Percentiles rank a stretch among this genome's conserved stretches.
Evolutionary conservation across 495 filamentous ascomycete genomes (phyloP).

Genomic region (Hypoxylon cercidicola): DNA sequence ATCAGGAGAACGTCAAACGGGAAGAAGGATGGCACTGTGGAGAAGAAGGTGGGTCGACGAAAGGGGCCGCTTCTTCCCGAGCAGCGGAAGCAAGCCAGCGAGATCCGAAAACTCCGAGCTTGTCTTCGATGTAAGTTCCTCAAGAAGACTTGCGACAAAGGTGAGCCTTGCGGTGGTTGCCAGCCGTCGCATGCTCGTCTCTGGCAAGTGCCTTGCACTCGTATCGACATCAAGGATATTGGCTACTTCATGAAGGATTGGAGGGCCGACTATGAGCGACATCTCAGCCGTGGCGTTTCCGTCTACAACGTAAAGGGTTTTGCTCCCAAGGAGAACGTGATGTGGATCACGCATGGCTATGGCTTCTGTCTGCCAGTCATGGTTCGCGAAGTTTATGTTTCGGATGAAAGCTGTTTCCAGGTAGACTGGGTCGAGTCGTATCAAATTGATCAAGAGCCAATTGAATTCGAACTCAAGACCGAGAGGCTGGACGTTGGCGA

Average conservation of each 20-base stretch:
- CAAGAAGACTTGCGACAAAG: constrained; percentile 97
- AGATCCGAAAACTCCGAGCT: constrained; percentile 90
- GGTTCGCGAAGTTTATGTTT: constrained; percentile 89
- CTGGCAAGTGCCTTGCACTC: constrained; percentile 95
- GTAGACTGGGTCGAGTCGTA: constrained; percentile 89
- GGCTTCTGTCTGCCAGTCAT: constrained; percentile 87
- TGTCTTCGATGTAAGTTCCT: constrained; percentile 97
- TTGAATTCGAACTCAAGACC: constrained; percentile 83
- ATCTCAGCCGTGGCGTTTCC: constrained; percentile 84
- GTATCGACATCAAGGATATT: constrained; percentile 97
- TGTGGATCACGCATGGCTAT: constrained; percentile 90
- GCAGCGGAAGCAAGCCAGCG: constrained; percentile 91
- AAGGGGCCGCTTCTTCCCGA: constrained; percentile 90
- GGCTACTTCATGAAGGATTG: constrained; percentile 98
- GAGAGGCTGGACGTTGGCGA: constrained; percentile 85
- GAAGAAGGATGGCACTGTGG: constrained; percentile 75
- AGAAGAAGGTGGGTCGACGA: constrained; percentile 90
- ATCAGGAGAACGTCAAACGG: constrained; percentile 77
- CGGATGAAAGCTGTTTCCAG: constrained; percentile 90
- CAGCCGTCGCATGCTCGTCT: constrained; percentile 91
- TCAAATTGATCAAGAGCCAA: constrained; percentile 70
- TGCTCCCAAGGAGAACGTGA: constrained; percentile 76
- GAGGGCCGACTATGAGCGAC: constrained; percentile 93
- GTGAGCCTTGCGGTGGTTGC: constrained; percentile 91
- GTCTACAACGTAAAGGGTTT: constrained; percentile 95